phyloP scores from a whole-genome alignment of 768 basidiomycete species.

The Collybia sordida region DNA sequence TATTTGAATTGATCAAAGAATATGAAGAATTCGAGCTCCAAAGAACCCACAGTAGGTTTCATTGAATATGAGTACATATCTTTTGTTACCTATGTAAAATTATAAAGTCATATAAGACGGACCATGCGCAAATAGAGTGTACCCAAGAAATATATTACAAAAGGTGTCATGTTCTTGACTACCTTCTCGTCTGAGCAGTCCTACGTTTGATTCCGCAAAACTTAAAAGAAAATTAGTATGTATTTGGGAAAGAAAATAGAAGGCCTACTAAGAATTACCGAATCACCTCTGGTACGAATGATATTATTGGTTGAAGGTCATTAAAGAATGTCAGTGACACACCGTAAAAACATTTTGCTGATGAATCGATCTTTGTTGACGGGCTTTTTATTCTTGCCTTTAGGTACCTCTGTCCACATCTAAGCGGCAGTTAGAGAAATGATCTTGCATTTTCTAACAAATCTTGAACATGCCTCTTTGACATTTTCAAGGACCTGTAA shows the following conservation, averaged over 20 bases:
- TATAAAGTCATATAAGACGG: too few relatives aligned
- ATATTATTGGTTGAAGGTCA: constrained; percentile 5
- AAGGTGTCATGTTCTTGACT: background rate
- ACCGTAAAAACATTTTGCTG: constrained; percentile 98
- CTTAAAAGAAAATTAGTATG: constrained; percentile 31
- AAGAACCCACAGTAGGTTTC: constrained; percentile 13
- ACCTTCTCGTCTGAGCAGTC: background rate
- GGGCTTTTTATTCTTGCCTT: constrained; percentile 98
- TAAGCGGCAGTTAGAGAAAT: constrained; percentile 27
- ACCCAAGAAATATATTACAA: too few relatives aligned
- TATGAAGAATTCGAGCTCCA: constrained; percentile 16
- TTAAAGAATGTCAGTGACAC: constrained; percentile 19
- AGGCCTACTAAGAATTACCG: constrained; percentile 88
- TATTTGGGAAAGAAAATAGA: constrained; percentile 1
- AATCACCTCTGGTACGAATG: constrained; percentile 72
- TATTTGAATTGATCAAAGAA: constrained; percentile 51
- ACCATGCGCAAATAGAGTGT: too few relatives aligned
- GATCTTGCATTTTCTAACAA: background rate
- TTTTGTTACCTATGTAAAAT: too few relatives aligned
- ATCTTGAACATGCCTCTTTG: constrained; percentile 69
- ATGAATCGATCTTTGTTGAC: constrained; percentile 99
- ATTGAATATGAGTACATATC: constrained; percentile 6
- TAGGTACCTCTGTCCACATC: constrained; percentile 99
- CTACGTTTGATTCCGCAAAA: constrained; percentile 74
- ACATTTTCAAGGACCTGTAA: constrained; percentile 92